Percentiles rank a stretch among this genome's conserved stretches.
phyloP scores from a whole-genome alignment of 1,284 basidiomycete species.

The Wolfiporia cocos region DNA sequence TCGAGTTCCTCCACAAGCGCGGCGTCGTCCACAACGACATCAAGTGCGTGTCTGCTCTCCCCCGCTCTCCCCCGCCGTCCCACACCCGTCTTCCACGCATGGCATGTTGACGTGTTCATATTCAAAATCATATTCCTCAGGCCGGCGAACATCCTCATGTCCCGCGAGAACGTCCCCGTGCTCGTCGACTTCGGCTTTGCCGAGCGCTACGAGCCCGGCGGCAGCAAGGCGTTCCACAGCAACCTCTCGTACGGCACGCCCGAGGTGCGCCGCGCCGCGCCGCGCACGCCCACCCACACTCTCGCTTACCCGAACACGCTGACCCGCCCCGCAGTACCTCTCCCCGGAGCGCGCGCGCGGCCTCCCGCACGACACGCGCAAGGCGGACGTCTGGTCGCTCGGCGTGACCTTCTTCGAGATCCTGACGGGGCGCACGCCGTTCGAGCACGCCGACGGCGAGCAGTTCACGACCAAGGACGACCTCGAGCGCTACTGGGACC shows the following conservation, averaged over 20 bases:
- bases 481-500: slow-evolving; percentile 76
- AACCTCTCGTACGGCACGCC: slow-evolving; percentile 87
- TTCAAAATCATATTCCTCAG: slow-evolving; percentile 30
- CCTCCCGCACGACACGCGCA: slow-evolving; percentile 84
- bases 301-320: no score
- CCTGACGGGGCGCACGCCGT: slow-evolving; percentile 85
- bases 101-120: not conserved
- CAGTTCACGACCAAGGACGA: slow-evolving; percentile 79
- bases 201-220: slow-evolving; percentile 63
- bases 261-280: slow-evolving; percentile 48
- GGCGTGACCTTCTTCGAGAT: slow-evolving; percentile 93
- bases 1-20: slow-evolving; percentile 82
- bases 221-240: slow-evolving; percentile 69
- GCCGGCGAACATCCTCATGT: slow-evolving; percentile 85
- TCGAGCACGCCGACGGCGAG: slow-evolving; percentile 79
- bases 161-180: slow-evolving; percentile 67
- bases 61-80: not conserved
- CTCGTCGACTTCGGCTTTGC: slow-evolving; percentile 93
- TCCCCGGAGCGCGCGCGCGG: slow-evolving; percentile 86
- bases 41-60: slow-evolving; percentile 51
- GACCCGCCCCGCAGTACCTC: slow-evolving; percentile 62
- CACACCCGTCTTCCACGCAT: slow-evolving; percentile 1
- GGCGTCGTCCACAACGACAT: slow-evolving; percentile 94
- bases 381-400: slow-evolving; percentile 90
- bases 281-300: no score